Base-by-base conservation (phyloP, 805 yeast species). In the Kuraishia hungarica region DNA sequence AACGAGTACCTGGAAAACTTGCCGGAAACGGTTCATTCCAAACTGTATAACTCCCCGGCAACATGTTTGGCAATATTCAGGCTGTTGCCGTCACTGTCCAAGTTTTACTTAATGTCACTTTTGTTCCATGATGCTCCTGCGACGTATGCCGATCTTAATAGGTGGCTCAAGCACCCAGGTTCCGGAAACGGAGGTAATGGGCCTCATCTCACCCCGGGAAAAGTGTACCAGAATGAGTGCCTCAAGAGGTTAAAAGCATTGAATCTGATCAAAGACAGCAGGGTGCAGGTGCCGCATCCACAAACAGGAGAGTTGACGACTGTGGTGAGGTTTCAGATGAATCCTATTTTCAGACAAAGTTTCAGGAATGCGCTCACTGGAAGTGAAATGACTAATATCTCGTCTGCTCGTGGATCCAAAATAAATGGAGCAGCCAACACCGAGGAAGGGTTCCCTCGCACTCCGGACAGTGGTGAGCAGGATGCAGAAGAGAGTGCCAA, bases 51-150 rank as follows among this genome's bases (percentile, higher is more conserved):
- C 62, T 82, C 89, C 53, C 97, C 99, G 1, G 97, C 97, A 13
- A 89, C 99, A 55, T 91, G 97, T 67, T 75, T 94, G 51, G 96
- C 99, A 1, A 85, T 94, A n/a, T 92, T 86, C 67, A 77, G 99
- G 59, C 74, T 94, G 57, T 76, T 94, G 19, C 97, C 99, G 0
- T 84, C 92, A 23, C 70, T 94, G 60, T 96, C 97, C 28, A 92
- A 93, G 67, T 87, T 89, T 68, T 86, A 87, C 63, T 83, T 93
- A 52, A 86, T 90, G 90, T 78, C 92, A 11, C 82, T 92, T 86
- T 74, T 96, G 20, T 94, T 89, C 70, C 82, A 84, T 62, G 94
- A 89, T 54, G 80, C 81, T 53, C 88, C 92, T 0, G 80, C 87
- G 13, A 79, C 86, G 5, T 71, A 84, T 20, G 74, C 81, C 26